Conservation (phyloP, 805 yeast genomes). For the Hemisphaericaspora nanyangensis region DNA sequence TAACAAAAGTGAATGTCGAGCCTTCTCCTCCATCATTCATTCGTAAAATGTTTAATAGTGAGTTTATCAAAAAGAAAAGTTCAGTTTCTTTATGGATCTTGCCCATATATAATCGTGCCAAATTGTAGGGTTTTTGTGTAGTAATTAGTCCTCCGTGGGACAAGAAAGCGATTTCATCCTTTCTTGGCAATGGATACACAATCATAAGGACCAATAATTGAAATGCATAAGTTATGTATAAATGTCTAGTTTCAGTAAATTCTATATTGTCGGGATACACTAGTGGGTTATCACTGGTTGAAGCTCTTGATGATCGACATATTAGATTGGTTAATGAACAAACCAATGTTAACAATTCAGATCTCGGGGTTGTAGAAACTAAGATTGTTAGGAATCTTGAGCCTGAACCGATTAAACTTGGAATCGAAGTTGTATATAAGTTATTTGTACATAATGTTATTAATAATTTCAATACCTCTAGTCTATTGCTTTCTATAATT, state of each 20-base stretch:
- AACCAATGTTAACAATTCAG: constrained; percentile 47
- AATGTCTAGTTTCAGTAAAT: constrained; percentile 40
- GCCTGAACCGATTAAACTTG: constrained; percentile 46
- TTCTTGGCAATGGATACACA: constrained; percentile 57
- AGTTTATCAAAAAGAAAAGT: constrained; percentile 43
- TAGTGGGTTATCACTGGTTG: constrained; percentile 44
- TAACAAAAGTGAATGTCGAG: constrained; percentile 5
- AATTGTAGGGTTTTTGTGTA: constrained; percentile 38
- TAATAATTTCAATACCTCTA: constrained; percentile 62
- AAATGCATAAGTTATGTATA: constrained; percentile 50
- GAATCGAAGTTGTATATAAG: constrained; percentile 44
- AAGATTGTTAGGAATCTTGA: constrained; percentile 58
- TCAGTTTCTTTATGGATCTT: constrained; percentile 55
- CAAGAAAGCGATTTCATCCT: constrained; percentile 35
- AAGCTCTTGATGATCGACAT: constrained; percentile 45
- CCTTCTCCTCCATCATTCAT: constrained; percentile 34
- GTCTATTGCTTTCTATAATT: constrained; percentile 55
- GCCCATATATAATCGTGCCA: constrained; percentile 49
- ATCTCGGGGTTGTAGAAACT: constrained; percentile 47
- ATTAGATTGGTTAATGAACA: constrained; percentile 68
- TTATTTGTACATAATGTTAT: constrained; percentile 58
- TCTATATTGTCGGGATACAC: constrained; percentile 21
- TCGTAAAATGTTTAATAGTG: constrained; percentile 46
- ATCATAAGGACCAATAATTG: constrained; percentile 61
- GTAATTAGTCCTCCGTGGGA: constrained; percentile 22